phyloP scores from a whole-genome alignment of 441 rosid species.

The Brassica balearica region DNA sequence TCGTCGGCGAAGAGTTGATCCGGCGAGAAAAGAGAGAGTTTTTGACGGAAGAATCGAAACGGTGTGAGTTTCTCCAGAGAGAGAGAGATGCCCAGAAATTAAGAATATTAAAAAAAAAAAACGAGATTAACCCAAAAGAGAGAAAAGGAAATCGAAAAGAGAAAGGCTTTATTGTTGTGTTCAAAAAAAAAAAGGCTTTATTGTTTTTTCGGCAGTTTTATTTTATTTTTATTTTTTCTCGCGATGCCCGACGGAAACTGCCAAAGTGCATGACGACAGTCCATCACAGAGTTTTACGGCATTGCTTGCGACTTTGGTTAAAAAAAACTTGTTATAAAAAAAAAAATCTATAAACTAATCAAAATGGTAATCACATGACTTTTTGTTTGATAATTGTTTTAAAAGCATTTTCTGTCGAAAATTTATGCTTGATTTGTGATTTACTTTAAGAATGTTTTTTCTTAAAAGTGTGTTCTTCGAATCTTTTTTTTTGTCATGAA shows the following conservation, averaged over 20 bases:
- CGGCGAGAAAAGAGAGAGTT: conserved; percentile 14
- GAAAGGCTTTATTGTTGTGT: neutral
- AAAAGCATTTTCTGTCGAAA: conserved; percentile 20
- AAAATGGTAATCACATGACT: neutral
- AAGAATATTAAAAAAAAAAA: conserved; percentile 20
- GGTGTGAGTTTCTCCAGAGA: conserved; percentile 16
- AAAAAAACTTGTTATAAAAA: neutral
- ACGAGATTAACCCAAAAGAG: conserved; percentile 9
- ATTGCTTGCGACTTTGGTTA: conserved; percentile 6
- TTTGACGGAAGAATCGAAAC: conserved; percentile 42
- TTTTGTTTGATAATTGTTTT: neutral
- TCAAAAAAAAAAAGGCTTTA: conserved; percentile 8
- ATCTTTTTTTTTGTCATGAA: neutral
- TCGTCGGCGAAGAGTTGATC: conserved; percentile 25
- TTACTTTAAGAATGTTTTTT: neutral
- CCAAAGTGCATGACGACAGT: conserved; percentile 63
- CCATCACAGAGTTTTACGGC: neutral
- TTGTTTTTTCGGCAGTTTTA: conserved; percentile 31
- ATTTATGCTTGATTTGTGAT: conserved; percentile 7
- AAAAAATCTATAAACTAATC: neutral
- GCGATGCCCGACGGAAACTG: conserved; percentile 43
- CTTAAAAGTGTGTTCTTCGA: neutral
- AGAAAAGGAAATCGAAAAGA: conserved; percentile 33
- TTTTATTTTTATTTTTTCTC: conserved; percentile 4
- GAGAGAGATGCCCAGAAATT: conserved; percentile 37